Percentiles rank a stretch among this genome's conserved stretches.
Conservation (phyloP, 2,329 filamentous ascomycete genomes). For the Fusarium compactum region DNA sequence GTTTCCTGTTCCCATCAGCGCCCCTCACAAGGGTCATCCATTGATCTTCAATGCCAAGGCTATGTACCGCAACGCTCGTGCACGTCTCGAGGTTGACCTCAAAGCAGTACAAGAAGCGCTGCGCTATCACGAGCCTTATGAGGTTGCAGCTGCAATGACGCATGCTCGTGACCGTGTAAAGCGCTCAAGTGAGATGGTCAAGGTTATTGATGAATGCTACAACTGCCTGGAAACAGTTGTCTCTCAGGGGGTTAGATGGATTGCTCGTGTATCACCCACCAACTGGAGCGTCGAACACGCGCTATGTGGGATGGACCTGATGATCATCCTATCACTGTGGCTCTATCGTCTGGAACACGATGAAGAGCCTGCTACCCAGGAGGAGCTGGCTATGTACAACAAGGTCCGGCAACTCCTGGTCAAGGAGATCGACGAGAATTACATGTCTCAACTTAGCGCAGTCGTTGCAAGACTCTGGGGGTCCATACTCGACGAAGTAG, state of each 20-base stretch:
- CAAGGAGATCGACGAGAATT: slow-evolving; percentile 86
- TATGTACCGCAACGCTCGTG: slow-evolving; percentile 93
- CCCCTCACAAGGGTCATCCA: slow-evolving; percentile 94
- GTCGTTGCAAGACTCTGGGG: slow-evolving; percentile 96
- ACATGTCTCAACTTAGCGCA: slow-evolving; percentile 89
- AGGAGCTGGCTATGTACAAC: slow-evolving; percentile 90
- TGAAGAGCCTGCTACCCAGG: slow-evolving; percentile 87
- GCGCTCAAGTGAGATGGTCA: slow-evolving; percentile 96
- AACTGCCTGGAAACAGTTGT: slow-evolving; percentile 98
- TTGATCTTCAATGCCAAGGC: slow-evolving; percentile 98
- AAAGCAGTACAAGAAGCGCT: slow-evolving; percentile 97
- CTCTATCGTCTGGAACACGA: slow-evolving; percentile 99
- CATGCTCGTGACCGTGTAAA: slow-evolving; percentile 93
- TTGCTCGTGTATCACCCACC: slow-evolving; percentile 95
- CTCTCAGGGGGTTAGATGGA: slow-evolving; percentile 94
- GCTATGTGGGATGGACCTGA: slow-evolving; percentile 93
- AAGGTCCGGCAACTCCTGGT: slow-evolving; percentile 91
- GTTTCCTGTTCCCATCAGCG: slow-evolving; percentile 88
- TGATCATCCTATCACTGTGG: slow-evolving; percentile 98
- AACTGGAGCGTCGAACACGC: slow-evolving; percentile 99
- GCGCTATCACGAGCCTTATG: slow-evolving; percentile 96
- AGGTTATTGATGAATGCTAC: slow-evolving; percentile 97
- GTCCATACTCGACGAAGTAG: slow-evolving; percentile 97
- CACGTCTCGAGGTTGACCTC: slow-evolving; percentile 92
- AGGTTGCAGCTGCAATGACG: slow-evolving; percentile 97